Percentiles rank a stretch among this genome's conserved stretches.
These are phyloP conservation scores for Cylindrodendrum hubeiense DNA, from an alignment of 2,329 filamentous ascomycete species.

Conservation along the genomic window DNA sequence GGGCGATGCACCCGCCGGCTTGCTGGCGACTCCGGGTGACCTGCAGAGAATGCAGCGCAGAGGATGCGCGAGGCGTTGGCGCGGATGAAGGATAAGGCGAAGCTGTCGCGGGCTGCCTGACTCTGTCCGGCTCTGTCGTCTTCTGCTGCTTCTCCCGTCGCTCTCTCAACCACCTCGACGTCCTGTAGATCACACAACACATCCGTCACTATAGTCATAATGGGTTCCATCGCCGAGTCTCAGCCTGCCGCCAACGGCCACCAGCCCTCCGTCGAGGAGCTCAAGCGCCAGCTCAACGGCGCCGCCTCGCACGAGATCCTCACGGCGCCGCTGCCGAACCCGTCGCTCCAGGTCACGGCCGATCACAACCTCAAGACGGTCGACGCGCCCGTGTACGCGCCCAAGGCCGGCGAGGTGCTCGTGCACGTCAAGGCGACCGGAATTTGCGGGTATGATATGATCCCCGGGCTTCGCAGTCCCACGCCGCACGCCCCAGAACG, in stretches of 20 bases:
- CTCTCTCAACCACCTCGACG: background rate
- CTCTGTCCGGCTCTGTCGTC: background rate
- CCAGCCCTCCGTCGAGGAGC: slow-evolving; percentile 22
- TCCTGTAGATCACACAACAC: background rate
- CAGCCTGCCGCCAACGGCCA: slow-evolving; percentile 27
- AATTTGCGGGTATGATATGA: slow-evolving; percentile 67
- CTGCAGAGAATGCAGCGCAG: slow-evolving; percentile 22
- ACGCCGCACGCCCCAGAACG: too few relatives aligned
- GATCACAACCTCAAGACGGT: slow-evolving; percentile 69
- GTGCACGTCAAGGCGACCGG: slow-evolving; percentile 73
- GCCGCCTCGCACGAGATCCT: slow-evolving; percentile 28
- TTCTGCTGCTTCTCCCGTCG: background rate
- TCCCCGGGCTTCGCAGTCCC: slow-evolving; percentile 13
- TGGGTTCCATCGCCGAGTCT: slow-evolving; percentile 39
- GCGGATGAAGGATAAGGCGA: slow-evolving; percentile 17
- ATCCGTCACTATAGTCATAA: slow-evolving; percentile 11
- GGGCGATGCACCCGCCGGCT: slow-evolving; percentile 24
- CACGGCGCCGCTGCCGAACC: slow-evolving; percentile 47
- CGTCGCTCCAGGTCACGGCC: slow-evolving; percentile 61
- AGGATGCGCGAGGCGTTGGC: background rate
- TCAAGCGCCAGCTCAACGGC: slow-evolving; percentile 34
- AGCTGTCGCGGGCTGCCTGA: background rate
- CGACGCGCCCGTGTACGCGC: slow-evolving; percentile 68
- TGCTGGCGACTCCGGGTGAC: slow-evolving; percentile 28
- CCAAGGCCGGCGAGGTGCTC: slow-evolving; percentile 66